These are phyloP conservation scores for Neoarthrinium moseri DNA, from an alignment of 2,329 filamentous ascomycete genomes.

Conservation along the genomic window DNA sequence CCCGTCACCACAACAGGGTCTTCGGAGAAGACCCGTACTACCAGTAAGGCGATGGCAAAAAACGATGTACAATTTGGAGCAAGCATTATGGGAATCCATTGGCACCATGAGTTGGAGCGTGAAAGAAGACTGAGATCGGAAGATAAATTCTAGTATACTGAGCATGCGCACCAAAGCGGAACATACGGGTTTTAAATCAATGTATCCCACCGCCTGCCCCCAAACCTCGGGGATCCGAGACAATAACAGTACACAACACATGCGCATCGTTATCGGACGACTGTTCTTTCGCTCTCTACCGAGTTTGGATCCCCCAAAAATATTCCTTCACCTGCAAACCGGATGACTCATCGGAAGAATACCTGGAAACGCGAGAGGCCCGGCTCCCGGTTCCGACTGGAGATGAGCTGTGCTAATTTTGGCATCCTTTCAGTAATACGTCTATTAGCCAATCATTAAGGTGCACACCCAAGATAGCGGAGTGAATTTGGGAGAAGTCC, in stretches of 20 bases:
- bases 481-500: no score
- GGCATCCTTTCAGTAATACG: no score
- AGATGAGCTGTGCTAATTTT: no score
- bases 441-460: no score
- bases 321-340: no score
- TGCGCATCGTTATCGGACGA: no score
- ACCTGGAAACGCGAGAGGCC: no score
- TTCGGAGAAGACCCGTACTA: background rate
- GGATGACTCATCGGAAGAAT: no score
- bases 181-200: background rate
- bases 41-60: slow-evolving; percentile 5
- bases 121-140: no score
- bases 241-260: background rate
- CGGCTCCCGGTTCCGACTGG: no score
- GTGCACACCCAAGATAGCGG: no score
- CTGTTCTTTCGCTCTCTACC: no score
- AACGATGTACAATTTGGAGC: slow-evolving; percentile 1
- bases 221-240: background rate
- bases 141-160: background rate
- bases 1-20: slow-evolving; percentile 21
- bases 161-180: background rate
- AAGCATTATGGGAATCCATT: background rate
- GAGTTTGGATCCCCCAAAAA: background rate
- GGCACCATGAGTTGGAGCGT: background rate
- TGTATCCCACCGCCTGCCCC: background rate